phyloP scores from a whole-genome alignment of 148 eudicot species.

The Spergularia bocconei region DNA sequence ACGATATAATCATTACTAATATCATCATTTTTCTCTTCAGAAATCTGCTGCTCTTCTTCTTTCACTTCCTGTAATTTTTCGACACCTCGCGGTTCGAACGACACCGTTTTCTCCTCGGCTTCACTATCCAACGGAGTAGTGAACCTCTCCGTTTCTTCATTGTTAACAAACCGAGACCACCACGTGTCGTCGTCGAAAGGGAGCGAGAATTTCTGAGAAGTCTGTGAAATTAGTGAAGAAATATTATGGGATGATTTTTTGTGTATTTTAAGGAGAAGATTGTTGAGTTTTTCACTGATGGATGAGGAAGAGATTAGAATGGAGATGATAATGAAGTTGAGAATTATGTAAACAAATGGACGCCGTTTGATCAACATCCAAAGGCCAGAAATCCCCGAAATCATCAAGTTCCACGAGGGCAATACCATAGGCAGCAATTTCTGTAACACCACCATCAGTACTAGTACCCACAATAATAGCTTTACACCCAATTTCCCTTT shows the following conservation, averaged over 20 bases:
- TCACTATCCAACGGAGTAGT: not conserved
- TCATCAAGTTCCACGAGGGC: not conserved
- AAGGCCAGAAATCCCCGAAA: constrained; percentile 3
- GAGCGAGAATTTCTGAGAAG: not conserved
- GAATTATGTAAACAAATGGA: constrained; percentile 38
- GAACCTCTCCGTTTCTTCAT: not conserved
- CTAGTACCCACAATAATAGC: constrained; percentile 1
- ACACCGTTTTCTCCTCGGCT: constrained; percentile 5
- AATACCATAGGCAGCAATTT: constrained; percentile 6
- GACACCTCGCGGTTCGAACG: not conserved
- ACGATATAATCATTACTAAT: not conserved
- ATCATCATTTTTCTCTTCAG: not conserved
- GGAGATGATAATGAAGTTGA: constrained; percentile 46
- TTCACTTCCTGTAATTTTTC: not conserved
- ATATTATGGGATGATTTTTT: constrained; percentile 12
- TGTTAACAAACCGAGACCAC: constrained; percentile 14
- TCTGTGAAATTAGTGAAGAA: constrained; percentile 1
- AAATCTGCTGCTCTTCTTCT: not conserved
- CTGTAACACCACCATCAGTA: constrained; percentile 3
- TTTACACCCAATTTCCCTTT: not conserved
- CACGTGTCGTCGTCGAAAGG: constrained; percentile 20
- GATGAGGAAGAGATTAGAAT: constrained; percentile 39
- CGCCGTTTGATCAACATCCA: constrained; percentile 25
- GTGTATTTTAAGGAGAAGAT: not conserved
- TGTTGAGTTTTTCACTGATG: constrained; percentile 17